Percentiles rank a stretch among this genome's conserved stretches.
Conservation (phyloP, 2,329 filamentous ascomycete genomes). For the Aspergillus nomiae region DNA sequence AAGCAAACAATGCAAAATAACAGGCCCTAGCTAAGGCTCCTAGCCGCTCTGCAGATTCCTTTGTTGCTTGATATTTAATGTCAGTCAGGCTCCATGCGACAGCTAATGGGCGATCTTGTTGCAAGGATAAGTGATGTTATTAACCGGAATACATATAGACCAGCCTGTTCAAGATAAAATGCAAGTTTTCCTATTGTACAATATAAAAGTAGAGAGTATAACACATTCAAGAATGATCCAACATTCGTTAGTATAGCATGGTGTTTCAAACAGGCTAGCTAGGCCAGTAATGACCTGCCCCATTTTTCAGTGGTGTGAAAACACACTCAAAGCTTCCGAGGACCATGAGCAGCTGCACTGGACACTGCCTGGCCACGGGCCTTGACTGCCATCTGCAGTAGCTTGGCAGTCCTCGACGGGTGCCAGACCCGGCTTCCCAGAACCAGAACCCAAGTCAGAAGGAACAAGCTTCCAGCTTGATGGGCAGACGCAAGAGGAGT, state of each 20-base stretch:
- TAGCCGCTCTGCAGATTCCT: not conserved
- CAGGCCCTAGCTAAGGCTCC: not conserved
- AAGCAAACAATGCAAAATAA: not conserved
- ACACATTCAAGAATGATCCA: constrained; percentile 1
- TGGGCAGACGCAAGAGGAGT: constrained; percentile 84
- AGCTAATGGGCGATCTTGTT: not conserved
- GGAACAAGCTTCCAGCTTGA: constrained; percentile 83
- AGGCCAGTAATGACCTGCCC: not conserved
- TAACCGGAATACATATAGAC: no score
- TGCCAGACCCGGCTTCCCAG: constrained; percentile 77
- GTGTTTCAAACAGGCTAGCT: not conserved
- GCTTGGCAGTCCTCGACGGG: constrained; percentile 63
- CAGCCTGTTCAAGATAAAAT: not conserved
- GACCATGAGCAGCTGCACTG: constrained; percentile 25
- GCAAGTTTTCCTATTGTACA: not conserved
- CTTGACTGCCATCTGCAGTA: constrained; percentile 55
- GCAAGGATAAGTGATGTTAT: not conserved
- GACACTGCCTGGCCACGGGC: constrained; percentile 32
- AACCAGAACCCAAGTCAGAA: constrained; percentile 80
- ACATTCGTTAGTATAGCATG: not conserved
- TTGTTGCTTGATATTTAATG: not conserved
- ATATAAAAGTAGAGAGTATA: constrained; percentile 20
- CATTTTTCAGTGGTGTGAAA: not conserved
- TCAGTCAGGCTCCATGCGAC: not conserved
- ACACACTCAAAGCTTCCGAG: constrained; percentile 20